Conservation (phyloP, 1,284 basidiomycete genomes). For the Leccinum pallidistipes region DNA sequence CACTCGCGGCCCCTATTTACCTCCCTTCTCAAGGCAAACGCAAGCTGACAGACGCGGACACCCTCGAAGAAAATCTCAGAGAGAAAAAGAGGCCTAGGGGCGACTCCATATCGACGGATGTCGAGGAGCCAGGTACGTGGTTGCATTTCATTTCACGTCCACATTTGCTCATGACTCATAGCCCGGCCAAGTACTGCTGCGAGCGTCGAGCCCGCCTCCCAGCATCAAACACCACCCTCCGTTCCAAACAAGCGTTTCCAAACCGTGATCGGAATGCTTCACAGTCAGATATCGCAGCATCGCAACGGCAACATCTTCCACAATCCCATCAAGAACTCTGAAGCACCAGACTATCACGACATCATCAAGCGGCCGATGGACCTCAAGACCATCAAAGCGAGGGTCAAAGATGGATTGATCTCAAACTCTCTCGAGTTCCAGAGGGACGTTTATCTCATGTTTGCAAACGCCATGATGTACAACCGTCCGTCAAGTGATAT, state of each 20-base stretch:
- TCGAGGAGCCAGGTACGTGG: constrained; percentile 56
- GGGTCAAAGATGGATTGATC: constrained; percentile 82
- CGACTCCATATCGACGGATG: constrained; percentile 54
- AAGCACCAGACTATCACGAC: constrained; percentile 88
- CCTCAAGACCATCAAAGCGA: constrained; percentile 83
- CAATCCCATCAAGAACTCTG: constrained; percentile 83
- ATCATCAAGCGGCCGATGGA: constrained; percentile 93
- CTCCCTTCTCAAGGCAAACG: constrained; percentile 58
- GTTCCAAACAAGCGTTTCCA: constrained; percentile 72
- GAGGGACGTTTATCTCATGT: constrained; percentile 89
- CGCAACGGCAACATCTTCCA: constrained; percentile 89
- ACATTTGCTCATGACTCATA: constrained; percentile 16
- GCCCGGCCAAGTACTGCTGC: constrained; percentile 22
- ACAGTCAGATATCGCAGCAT: constrained; percentile 81
- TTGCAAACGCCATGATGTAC: constrained; percentile 96
- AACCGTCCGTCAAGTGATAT: constrained; percentile 85
- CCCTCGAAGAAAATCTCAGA: constrained; percentile 46
- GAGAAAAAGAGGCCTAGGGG: constrained; percentile 68
- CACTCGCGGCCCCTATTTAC: background rate
- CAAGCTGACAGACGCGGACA: constrained; percentile 58
- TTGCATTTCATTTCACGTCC: too few relatives aligned
- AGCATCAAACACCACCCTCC: constrained; percentile 29
- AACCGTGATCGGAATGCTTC: constrained; percentile 75
- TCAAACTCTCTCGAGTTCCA: constrained; percentile 83
- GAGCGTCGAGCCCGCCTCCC: constrained; percentile 20